Conservation (phyloP, 192 early-diverging fungal species). For the Umbelopsis vinacea region DNA sequence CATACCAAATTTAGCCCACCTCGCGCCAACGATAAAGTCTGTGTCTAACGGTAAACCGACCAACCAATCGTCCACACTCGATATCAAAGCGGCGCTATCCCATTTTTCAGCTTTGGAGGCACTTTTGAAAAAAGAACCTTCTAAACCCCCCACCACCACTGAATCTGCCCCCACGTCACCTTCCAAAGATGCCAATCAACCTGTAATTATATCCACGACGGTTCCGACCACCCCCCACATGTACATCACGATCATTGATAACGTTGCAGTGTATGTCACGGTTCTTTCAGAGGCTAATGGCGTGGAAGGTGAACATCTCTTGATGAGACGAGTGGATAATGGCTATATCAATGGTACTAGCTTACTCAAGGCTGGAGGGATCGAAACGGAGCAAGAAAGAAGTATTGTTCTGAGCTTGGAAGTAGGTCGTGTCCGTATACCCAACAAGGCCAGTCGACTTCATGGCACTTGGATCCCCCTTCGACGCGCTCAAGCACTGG, state of each 20-base stretch:
- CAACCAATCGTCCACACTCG: conserved; percentile 7
- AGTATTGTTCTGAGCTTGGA: conserved; percentile 88
- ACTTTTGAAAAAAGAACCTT: conserved; percentile 33
- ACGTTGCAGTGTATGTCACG: conserved; percentile 51
- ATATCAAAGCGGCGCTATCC: conserved; percentile 31
- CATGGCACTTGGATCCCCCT: conserved; percentile 95
- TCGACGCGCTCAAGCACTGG: conserved; percentile 79
- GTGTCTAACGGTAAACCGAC: conserved; percentile 7
- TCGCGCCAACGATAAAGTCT: conserved; percentile 26
- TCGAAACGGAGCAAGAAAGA: conserved; percentile 81
- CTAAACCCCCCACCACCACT: not conserved
- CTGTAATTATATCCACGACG: conserved; percentile 10
- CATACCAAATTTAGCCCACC: conserved; percentile 24
- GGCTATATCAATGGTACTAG: conserved; percentile 87
- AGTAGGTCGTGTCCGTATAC: conserved; percentile 73
- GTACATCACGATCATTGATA: conserved; percentile 57
- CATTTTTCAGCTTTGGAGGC: conserved; percentile 34
- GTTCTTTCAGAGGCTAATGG: conserved; percentile 39
- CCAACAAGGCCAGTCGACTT: conserved; percentile 68
- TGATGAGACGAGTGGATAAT: conserved; percentile 83
- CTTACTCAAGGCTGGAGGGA: conserved; percentile 85
- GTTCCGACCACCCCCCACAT: conserved; percentile 44
- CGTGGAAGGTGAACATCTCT: conserved; percentile 57
- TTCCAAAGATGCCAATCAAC: conserved; percentile 10
- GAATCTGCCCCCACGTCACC: not conserved